Evolutionary conservation across 2,329 filamentous ascomycete genomes (phyloP).

Genomic region (Stagonosporopsis chrysanthemi): DNA sequence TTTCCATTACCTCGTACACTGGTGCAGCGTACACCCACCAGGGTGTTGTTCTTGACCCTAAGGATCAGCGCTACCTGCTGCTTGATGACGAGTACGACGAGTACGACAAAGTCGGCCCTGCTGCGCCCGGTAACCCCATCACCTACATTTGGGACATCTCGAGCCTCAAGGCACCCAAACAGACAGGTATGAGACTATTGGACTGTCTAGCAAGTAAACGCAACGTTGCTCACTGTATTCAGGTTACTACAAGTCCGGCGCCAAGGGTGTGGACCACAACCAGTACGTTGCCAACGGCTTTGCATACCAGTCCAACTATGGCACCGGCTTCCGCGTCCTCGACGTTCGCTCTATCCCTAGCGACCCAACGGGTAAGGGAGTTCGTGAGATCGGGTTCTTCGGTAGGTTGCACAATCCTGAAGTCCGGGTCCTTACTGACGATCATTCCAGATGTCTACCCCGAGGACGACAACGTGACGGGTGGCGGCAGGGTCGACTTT

Average conservation of each 20-base stretch:
- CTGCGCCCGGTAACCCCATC: slow-evolving; percentile 44
- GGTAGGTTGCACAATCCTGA: neutral
- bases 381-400: slow-evolving; percentile 47
- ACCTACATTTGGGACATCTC: slow-evolving; percentile 53
- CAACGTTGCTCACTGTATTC: neutral
- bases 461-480: slow-evolving; percentile 50
- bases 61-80: slow-evolving; percentile 47
- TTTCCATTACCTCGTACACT: slow-evolving; percentile 64
- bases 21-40: slow-evolving; percentile 67
- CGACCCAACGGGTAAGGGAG: slow-evolving; percentile 51
- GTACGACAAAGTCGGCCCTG: slow-evolving; percentile 48
- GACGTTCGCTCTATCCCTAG: slow-evolving; percentile 53
- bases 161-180: slow-evolving; percentile 44
- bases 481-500: slow-evolving; percentile 53
- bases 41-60: slow-evolving; percentile 59
- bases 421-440: neutral
- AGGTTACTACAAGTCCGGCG: slow-evolving; percentile 48
- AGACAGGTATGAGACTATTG: slow-evolving; percentile 43
- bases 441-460: slow-evolving; percentile 49
- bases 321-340: slow-evolving; percentile 52
- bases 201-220: neutral
- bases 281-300: slow-evolving; percentile 55
- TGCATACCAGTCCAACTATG: slow-evolving; percentile 56
- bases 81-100: slow-evolving; percentile 52
- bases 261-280: slow-evolving; percentile 56